A percentile compares a stretch with the other conserved stretches of the same genome.
Evolutionary conservation across 2,329 filamentous ascomycete genomes (phyloP).

Genomic region (Whalleya microplaca): DNA sequence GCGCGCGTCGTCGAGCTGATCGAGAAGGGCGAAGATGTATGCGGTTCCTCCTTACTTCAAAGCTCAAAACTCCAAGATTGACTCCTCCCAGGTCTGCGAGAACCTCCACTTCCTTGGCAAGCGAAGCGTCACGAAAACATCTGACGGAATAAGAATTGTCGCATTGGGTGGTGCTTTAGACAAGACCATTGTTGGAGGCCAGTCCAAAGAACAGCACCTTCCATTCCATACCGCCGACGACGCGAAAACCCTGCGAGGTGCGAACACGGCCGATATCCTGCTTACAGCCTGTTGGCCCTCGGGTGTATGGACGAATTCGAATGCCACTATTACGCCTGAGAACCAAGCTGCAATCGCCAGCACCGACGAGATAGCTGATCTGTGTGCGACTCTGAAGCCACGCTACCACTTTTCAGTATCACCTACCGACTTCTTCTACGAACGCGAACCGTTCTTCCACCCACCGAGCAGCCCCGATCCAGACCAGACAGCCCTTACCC

Average conservation of each 20-base stretch:
- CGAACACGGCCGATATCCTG: constrained; percentile 81
- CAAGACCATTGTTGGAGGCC: constrained; percentile 60
- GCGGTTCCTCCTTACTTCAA: constrained; percentile 19
- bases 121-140: constrained; percentile 84
- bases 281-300: constrained; percentile 87
- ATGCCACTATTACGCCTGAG: constrained; percentile 59
- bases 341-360: constrained; percentile 54
- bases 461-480: constrained; percentile 45
- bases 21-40: constrained; percentile 65
- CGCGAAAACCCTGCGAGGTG: constrained; percentile 73
- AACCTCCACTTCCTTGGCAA: constrained; percentile 92
- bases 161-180: constrained; percentile 77
- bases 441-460: constrained; percentile 92
- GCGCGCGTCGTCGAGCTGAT: constrained; percentile 71
- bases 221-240: constrained; percentile 79
- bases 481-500: constrained; percentile 67
- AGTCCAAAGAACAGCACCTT: constrained; percentile 73
- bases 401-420: constrained; percentile 86
- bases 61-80: neutral
- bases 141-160: constrained; percentile 87
- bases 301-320: constrained; percentile 70
- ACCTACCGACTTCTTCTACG: constrained; percentile 70
- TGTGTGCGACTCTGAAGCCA: constrained; percentile 81
- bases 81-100: constrained; percentile 65
- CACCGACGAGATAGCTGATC: constrained; percentile 73